These are phyloP conservation scores for Geranium rotundifolium DNA, from an alignment of 345 rosid genomes.

Conservation along the genomic window DNA sequence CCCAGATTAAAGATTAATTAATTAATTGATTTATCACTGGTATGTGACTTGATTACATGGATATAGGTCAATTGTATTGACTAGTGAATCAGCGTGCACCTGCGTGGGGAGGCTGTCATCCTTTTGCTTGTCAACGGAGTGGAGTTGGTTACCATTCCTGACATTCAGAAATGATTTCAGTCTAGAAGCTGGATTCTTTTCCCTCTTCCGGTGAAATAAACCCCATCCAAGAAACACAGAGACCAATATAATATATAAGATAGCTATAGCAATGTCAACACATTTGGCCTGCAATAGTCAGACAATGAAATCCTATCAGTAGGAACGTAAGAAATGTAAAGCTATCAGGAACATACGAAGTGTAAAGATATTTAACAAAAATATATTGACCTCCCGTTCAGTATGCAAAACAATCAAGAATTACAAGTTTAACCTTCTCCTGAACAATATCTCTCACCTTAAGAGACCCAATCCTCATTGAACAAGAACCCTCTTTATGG, in stretches of 20 bases:
- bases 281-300: constrained; percentile 65
- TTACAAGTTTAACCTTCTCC: background rate
- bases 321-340: constrained; percentile 1
- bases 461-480: constrained; percentile 62
- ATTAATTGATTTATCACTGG: no score
- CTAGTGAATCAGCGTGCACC: constrained; percentile 24
- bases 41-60: background rate
- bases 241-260: constrained; percentile 56
- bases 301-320: constrained; percentile 16
- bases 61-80: background rate
- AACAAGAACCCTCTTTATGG: constrained; percentile 42
- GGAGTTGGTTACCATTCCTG: constrained; percentile 27
- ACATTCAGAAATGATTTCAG: constrained; percentile 35
- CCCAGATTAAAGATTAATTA: no score
- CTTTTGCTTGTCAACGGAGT: constrained; percentile 34
- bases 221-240: constrained; percentile 81
- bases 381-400: no score
- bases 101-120: constrained; percentile 52
- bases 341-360: background rate
- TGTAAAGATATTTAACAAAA: no score
- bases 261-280: constrained; percentile 56
- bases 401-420: background rate
- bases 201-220: constrained; percentile 41
- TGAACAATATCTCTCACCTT: constrained; percentile 30
- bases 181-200: constrained; percentile 38